These are phyloP conservation scores for Coniochaeta prunicola DNA, from an alignment of 2,329 filamentous ascomycete species.

Conservation along the genomic window DNA sequence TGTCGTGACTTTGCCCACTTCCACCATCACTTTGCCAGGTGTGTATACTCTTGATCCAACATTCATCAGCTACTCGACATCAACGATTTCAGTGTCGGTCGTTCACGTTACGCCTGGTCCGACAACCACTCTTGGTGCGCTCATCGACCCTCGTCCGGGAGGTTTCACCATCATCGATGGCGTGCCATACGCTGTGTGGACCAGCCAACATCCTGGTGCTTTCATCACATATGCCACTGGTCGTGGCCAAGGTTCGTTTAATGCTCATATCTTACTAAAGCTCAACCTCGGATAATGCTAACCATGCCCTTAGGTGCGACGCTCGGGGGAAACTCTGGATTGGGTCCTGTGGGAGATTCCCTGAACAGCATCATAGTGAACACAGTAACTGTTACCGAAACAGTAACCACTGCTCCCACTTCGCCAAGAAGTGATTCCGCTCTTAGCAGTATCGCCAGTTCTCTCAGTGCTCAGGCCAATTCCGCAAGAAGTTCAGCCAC, in stretches of 20 bases:
- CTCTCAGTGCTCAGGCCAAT: not conserved
- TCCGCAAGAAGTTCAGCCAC: not conserved
- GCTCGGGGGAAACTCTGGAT: not conserved
- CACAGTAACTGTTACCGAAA: not conserved
- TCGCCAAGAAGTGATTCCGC: not conserved
- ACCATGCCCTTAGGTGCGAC: not conserved
- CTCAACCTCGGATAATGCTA: not conserved
- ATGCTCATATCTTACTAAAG: not conserved
- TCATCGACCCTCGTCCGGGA: not conserved
- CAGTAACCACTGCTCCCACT: not conserved
- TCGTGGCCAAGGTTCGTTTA: not conserved
- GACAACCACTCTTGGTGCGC: not conserved
- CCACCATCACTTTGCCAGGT: not conserved
- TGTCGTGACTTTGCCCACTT: not conserved
- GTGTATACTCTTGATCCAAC: not conserved
- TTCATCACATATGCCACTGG: not conserved
- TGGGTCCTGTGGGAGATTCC: not conserved
- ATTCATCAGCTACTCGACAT: not conserved
- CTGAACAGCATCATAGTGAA: not conserved
- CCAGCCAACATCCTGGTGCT: not conserved
- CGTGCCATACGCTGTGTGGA: not conserved
- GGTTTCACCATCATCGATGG: slow-evolving; percentile 1
- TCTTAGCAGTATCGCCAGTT: not conserved
- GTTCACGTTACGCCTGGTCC: not conserved
- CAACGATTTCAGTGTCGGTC: not conserved